Evolutionary conservation across 495 filamentous ascomycete genomes (phyloP).

Genomic region (Daldinia vernicosa): DNA sequence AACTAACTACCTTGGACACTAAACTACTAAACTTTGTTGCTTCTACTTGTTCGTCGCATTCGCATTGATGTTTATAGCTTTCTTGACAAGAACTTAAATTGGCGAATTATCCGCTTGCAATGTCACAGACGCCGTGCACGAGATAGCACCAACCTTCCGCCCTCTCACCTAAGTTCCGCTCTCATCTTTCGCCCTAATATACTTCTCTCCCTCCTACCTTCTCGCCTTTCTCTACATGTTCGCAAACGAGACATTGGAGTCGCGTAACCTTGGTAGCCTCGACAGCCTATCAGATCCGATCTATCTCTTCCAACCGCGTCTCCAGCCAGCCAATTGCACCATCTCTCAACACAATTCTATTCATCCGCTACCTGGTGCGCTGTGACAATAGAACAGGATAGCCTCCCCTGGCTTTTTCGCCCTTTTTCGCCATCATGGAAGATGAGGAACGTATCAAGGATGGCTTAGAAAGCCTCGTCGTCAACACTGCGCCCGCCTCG

Average conservation of each 20-base stretch:
- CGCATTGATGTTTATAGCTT: neutral
- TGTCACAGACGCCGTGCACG: slow-evolving; percentile 37
- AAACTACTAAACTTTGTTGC: slow-evolving; percentile 9
- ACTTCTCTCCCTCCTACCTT: slow-evolving; percentile 10
- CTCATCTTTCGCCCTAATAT: slow-evolving; percentile 10
- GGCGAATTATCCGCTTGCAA: slow-evolving; percentile 39
- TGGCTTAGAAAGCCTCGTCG: slow-evolving; percentile 44
- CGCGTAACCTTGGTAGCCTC: slow-evolving; percentile 14
- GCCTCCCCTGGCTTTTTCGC: slow-evolving; percentile 4
- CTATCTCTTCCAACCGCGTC: slow-evolving; percentile 14
- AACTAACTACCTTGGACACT: slow-evolving; percentile 4
- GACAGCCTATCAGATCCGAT: slow-evolving; percentile 10
- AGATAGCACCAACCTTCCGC: slow-evolving; percentile 36
- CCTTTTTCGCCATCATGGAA: slow-evolving; percentile 50
- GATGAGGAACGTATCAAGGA: slow-evolving; percentile 50
- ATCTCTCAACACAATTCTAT: slow-evolving; percentile 10
- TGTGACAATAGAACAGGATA: slow-evolving; percentile 14
- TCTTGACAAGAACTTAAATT: slow-evolving; percentile 37
- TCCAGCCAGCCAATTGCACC: slow-evolving; percentile 17
- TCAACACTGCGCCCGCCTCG: slow-evolving; percentile 45
- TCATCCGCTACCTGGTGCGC: neutral
- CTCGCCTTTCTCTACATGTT: slow-evolving; percentile 25
- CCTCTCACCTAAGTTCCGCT: slow-evolving; percentile 4
- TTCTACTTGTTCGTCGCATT: slow-evolving; percentile 21
- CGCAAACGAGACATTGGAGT: slow-evolving; percentile 22